These are phyloP conservation scores for Wickerhamomyces canadensis DNA, from an alignment of 805 yeast species.

Conservation along the genomic window DNA sequence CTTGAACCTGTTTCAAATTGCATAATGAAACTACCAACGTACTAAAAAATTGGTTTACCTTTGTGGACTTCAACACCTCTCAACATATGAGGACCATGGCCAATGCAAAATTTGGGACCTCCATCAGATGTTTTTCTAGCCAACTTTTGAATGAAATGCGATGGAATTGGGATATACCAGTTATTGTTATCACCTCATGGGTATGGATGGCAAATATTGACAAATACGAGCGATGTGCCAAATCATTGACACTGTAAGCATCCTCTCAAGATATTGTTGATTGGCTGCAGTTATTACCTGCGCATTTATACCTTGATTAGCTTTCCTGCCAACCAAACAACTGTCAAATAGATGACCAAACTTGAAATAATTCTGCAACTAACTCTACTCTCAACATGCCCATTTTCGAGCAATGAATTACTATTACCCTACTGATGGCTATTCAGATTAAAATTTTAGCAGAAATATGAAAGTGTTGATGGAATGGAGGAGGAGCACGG, in stretches of 20 bases:
- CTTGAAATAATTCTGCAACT: conserved; percentile 20
- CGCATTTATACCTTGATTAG: conserved; percentile 20
- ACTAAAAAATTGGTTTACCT: conserved; percentile 25
- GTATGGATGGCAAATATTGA: conserved; percentile 24
- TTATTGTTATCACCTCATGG: conserved; percentile 27
- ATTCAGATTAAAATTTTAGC: no score
- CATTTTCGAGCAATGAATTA: conserved; percentile 23
- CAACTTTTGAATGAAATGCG: conserved; percentile 23
- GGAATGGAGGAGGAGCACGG: no score
- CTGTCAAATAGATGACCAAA: conserved; percentile 26
- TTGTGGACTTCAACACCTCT: conserved; percentile 26
- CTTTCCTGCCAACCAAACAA: conserved; percentile 18
- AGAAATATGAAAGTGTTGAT: no score
- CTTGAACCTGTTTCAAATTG: conserved; percentile 25
- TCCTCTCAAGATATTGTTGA: conserved; percentile 17
- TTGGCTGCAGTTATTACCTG: conserved; percentile 22
- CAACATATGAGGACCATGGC: conserved; percentile 27
- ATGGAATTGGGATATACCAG: conserved; percentile 27
- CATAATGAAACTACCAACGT: conserved; percentile 24
- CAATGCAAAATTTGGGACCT: conserved; percentile 25
- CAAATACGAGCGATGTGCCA: conserved; percentile 23
- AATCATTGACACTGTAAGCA: conserved; percentile 20
- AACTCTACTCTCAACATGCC: conserved; percentile 24
- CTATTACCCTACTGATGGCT: no score
- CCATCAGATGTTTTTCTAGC: conserved; percentile 22